Base-by-base conservation (phyloP, 441 rosid species). In the Manihot esculenta region DNA sequence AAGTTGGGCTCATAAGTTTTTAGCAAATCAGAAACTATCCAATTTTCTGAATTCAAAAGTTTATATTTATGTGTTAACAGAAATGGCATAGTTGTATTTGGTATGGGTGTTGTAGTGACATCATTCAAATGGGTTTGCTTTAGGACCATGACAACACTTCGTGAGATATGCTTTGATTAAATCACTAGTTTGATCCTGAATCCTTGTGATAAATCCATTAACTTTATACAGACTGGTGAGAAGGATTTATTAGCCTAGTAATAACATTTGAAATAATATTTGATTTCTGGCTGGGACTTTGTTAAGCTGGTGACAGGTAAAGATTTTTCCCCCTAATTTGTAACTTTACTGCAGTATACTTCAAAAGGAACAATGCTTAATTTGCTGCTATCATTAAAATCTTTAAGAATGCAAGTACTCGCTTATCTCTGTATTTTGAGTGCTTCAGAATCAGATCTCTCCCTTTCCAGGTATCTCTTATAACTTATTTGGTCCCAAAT, bases 41-140 rank as follows among this genome's bases (percentile, higher is more conserved):
- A 67, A 21, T 53, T 67, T 17, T 67, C 8, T 30, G 62, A 30
- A 58, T 58, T 10, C 20, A 15, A 15, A 13, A 30, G 15, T 30
- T 38, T 20, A 21, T 26, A 50, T 51, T 20, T 11, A 10, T 50
- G 47, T 20, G 3, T 66, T 33, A 61, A 60, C 35, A 5, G 17
- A 17, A 54, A 18, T 50, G n/a, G 10, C 59, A 51, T 38, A 38
- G 11, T 69, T 69, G 27, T 51, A 17, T 18, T 17, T 55, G 9
- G 50, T 33, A 13, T 59, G 33, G 44, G 44, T 3, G 24, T 44
- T 59, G 7, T 12, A 59, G 10, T 27, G 38, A 30, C 57, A 47
- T 59, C 7, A 4, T 47, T 69, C 30, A 59, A 58, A 45, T 47
- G 64, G 72, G 47, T 57, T 47, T 23, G 12, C 48, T 27, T 69